These are phyloP conservation scores for Coemansia furcata DNA, from an alignment of 192 early-diverging fungal genomes.

Conservation along the genomic window DNA sequence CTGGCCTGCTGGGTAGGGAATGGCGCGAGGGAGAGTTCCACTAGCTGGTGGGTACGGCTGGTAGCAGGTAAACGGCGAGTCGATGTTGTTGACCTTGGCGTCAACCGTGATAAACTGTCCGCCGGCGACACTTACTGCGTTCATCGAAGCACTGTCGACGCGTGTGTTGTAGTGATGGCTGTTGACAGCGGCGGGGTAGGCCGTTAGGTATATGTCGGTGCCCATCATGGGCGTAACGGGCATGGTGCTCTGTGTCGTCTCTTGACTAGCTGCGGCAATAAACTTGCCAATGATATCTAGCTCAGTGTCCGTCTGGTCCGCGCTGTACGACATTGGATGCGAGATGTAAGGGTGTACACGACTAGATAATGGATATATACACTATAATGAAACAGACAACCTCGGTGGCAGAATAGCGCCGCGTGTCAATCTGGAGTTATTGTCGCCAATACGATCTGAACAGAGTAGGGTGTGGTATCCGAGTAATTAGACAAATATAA, in stretches of 20 bases:
- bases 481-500: not conserved
- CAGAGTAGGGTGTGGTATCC: not conserved
- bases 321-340: not conserved
- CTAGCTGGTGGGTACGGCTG: not conserved
- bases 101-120: not conserved
- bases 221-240: constrained; percentile 31
- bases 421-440: not conserved
- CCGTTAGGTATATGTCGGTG: constrained; percentile 10
- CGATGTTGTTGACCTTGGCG: not conserved
- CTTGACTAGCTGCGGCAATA: not conserved
- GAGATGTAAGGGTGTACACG: not conserved
- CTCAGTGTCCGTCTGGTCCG: not conserved
- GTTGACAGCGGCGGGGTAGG: constrained; percentile 1
- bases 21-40: not conserved
- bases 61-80: not conserved
- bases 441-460: not conserved
- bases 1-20: not conserved
- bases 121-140: not conserved
- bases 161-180: constrained; percentile 1
- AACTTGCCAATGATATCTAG: constrained; percentile 1
- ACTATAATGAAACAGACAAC: not conserved
- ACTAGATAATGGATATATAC: not conserved
- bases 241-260: constrained; percentile 9
- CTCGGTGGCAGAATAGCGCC: not conserved
- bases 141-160: not conserved